These are phyloP conservation scores for Populus euphratica DNA, from an alignment of 345 rosid species.

Conservation along the genomic window DNA sequence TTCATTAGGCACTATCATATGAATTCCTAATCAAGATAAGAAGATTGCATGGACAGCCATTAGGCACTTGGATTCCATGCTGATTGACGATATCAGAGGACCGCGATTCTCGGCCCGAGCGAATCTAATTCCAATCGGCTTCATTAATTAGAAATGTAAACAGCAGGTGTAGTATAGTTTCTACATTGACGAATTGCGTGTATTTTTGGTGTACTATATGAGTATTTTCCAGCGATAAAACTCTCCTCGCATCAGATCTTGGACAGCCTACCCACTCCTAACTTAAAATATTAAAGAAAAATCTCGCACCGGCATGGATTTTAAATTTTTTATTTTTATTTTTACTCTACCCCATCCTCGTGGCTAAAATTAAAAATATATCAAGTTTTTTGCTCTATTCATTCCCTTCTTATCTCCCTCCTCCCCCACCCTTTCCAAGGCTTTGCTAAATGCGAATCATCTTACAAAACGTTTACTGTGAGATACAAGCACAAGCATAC, in stretches of 20 bases:
- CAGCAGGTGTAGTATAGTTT: neutral
- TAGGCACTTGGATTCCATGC: neutral
- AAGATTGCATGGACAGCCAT: neutral
- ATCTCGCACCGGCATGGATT: neutral
- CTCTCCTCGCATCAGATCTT: too few species aligned
- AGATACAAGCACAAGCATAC: too few species aligned
- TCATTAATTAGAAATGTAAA: neutral
- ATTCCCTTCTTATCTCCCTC: neutral
- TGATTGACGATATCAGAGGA: neutral
- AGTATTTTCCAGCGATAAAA: too few species aligned
- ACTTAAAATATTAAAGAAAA: neutral
- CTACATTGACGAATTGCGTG: neutral
- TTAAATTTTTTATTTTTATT: neutral
- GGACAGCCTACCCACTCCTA: neutral
- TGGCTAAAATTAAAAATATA: neutral
- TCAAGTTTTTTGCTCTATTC: too few species aligned
- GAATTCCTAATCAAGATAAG: neutral
- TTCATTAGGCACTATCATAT: neutral
- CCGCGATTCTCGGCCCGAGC: slow-evolving; percentile 8
- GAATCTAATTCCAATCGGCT: neutral
- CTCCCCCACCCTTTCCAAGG: neutral
- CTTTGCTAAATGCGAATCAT: neutral
- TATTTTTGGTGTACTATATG: too few species aligned
- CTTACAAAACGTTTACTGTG: too few species aligned
- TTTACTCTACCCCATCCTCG: too few species aligned